Conservation (phyloP, 2,329 filamentous ascomycete genomes). For the Xylaria sp. region DNA sequence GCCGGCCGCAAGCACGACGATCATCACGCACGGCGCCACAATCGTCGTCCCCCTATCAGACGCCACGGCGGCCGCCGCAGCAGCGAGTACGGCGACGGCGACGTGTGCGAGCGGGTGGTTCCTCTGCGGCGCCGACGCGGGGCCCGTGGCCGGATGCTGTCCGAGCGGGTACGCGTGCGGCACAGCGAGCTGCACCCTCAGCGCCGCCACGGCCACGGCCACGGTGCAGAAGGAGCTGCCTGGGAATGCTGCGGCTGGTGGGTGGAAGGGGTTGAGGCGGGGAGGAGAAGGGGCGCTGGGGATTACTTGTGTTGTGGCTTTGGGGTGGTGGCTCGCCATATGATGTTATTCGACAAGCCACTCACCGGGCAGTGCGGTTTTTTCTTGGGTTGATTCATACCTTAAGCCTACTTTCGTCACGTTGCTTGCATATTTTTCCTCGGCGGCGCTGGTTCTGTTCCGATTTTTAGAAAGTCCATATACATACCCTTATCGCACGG, state of each 20-base stretch:
- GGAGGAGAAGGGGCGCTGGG: conserved; percentile 5
- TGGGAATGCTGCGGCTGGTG: conserved; percentile 23
- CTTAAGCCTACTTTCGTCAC: neutral
- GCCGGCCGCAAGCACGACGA: conserved; percentile 65
- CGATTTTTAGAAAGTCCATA: neutral
- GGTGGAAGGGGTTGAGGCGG: neutral
- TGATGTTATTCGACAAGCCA: neutral
- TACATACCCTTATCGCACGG: neutral
- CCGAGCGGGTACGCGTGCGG: conserved; percentile 81
- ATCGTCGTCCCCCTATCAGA: conserved; percentile 71
- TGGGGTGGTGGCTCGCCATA: conserved; percentile 21
- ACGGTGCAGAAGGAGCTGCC: conserved; percentile 66
- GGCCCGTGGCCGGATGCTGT: conserved; percentile 84
- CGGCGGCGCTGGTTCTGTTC: conserved; percentile 6
- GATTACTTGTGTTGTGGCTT: conserved; percentile 21
- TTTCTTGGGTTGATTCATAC: neutral
- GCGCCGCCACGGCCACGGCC: conserved; percentile 63
- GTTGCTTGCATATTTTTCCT: neutral
- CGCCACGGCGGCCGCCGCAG: conserved; percentile 54
- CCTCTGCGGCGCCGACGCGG: conserved; percentile 68
- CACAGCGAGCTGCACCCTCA: conserved; percentile 74
- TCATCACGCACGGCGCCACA: conserved; percentile 75
- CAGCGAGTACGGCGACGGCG: conserved; percentile 44
- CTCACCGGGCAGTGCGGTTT: neutral
- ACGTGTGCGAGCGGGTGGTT: conserved; percentile 85